phyloP scores from a whole-genome alignment of 768 basidiomycete species.

The Pleurotus platypus region DNA sequence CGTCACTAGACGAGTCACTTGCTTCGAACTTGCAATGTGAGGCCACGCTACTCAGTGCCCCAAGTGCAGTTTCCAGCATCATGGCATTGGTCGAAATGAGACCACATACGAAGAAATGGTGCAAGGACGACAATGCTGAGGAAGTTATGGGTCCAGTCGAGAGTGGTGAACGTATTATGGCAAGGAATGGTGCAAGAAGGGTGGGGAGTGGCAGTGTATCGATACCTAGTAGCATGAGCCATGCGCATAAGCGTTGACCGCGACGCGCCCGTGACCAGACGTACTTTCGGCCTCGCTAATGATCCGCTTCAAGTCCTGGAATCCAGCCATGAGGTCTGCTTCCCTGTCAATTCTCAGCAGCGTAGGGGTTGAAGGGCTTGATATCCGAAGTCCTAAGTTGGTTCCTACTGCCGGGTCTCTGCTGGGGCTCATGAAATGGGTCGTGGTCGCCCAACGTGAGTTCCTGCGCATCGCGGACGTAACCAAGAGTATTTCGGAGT shows the following conservation, averaged over 20 bases:
- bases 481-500: conserved; percentile 88
- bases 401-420: conserved; percentile 69
- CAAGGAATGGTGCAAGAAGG: conserved; percentile 85
- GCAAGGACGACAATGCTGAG: conserved; percentile 83
- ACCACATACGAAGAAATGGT: conserved; percentile 81
- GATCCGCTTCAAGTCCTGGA: conserved; percentile 77
- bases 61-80: conserved; percentile 62
- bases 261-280: conserved; percentile 14
- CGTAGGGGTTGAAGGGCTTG: conserved; percentile 41
- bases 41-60: conserved; percentile 83
- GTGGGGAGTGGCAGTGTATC: conserved; percentile 50
- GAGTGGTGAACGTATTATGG: conserved; percentile 88
- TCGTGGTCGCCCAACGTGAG: conserved; percentile 87
- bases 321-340: conserved; percentile 85
- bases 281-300: conserved; percentile 67
- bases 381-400: conserved; percentile 70
- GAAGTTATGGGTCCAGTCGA: conserved; percentile 98
- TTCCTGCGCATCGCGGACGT: conserved; percentile 97
- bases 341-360: conserved; percentile 60
- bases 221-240: conserved; percentile 45
- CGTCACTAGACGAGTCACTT: conserved; percentile 95
- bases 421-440: conserved; percentile 49
- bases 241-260: neutral
- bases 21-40: conserved; percentile 98
- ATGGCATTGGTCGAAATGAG: conserved; percentile 59